Conservation (phyloP, 2,329 filamentous ascomycete species). For the Bipolaris gigantea region DNA sequence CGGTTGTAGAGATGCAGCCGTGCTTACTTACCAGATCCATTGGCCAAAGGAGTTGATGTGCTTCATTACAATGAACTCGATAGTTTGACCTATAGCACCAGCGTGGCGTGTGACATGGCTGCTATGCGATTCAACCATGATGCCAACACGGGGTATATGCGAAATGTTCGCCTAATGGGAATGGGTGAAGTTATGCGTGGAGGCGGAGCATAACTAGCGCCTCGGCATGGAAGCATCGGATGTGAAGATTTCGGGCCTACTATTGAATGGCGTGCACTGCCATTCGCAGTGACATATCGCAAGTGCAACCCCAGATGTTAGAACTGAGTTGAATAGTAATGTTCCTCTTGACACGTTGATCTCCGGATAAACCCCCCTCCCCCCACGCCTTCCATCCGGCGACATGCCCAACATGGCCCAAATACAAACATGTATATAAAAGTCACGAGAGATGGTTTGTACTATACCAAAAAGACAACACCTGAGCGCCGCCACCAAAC, state of each 20-base stretch:
- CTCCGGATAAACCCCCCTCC: too few relatives aligned
- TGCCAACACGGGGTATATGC: neutral
- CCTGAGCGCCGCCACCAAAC: too few relatives aligned
- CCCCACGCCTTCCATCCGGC: neutral
- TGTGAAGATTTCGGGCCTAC: neutral
- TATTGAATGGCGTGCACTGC: neutral
- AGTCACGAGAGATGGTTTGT: neutral
- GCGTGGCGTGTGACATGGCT: neutral
- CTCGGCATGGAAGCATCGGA: constrained; percentile 10
- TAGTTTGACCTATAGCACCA: neutral
- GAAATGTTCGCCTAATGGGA: neutral
- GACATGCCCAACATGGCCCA: neutral
- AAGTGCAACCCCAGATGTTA: neutral
- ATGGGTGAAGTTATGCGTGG: neutral
- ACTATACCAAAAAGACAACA: neutral
- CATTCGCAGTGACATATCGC: neutral
- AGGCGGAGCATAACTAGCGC: constrained; percentile 1
- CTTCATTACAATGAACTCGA: neutral
- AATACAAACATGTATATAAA: neutral
- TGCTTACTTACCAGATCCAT: neutral
- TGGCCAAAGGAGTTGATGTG: too few relatives aligned
- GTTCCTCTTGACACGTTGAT: neutral
- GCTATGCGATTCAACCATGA: neutral
- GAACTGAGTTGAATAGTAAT: neutral
- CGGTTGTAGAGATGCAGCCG: neutral